Percentiles rank a stretch among this genome's conserved stretches.
phyloP scores from a whole-genome alignment of 169 alveolate genomes.

The Plasmodium sp. region DNA sequence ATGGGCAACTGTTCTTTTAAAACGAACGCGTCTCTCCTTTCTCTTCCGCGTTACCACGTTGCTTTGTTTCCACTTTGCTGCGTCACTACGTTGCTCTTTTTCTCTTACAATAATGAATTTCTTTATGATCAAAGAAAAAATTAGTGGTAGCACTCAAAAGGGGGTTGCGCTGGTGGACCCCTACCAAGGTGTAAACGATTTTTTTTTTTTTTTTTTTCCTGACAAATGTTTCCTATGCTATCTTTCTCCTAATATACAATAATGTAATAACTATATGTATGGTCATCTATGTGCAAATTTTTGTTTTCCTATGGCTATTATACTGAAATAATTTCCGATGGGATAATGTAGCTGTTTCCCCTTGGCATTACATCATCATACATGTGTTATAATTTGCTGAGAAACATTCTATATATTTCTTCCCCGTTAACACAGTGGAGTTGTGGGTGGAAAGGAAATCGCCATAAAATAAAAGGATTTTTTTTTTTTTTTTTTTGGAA shows the following conservation, averaged over 20 bases:
- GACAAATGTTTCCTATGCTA: background rate
- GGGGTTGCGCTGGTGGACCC: background rate
- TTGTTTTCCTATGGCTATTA: background rate
- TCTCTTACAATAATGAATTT: background rate
- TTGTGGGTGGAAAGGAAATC: background rate
- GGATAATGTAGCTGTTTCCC: background rate
- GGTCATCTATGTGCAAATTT: background rate
- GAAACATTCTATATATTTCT: slow-evolving; percentile 6
- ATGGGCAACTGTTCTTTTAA: background rate
- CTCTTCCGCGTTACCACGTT: background rate
- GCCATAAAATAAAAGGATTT: background rate
- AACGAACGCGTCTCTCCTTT: background rate
- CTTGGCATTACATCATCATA: background rate
- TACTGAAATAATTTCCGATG: slow-evolving; percentile 6
- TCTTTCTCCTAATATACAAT: background rate
- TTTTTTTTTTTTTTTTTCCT: background rate
- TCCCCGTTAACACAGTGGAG: background rate
- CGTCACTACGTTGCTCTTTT: background rate
- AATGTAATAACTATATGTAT: background rate
- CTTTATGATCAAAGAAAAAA: background rate
- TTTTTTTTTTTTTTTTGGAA: background rate
- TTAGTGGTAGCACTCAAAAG: background rate
- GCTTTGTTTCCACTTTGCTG: background rate
- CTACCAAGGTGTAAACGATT: background rate
- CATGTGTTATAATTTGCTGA: background rate